Evolutionary conservation across 1,284 basidiomycete genomes (phyloP), one percentile per base, ranked within the genome.

Genomic region (Ceratobasidium sp.): DNA sequence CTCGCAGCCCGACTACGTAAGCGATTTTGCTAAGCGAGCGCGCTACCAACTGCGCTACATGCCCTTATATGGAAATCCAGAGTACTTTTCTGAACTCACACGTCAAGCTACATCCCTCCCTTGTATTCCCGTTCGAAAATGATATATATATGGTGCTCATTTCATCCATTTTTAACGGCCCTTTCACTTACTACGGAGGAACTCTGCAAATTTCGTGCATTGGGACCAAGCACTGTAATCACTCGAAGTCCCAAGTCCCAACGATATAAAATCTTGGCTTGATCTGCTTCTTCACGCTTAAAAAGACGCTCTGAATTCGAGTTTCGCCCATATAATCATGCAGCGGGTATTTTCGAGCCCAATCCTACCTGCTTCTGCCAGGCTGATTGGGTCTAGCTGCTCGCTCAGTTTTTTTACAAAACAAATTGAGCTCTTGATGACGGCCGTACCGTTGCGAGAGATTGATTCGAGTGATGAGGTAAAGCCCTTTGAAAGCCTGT

Each of bases 21-120:
- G 48, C 9, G n/a, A n/a, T n/a, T 10, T 58, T 58, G 55, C 55
- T 58, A 58, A 58, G 55, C 55, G 55, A 58, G 55, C 55, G 55
- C 55, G 55, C 55, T 58, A 58, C 55, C 55, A 58, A 58, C 55
- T 58, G 55, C 55, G 55, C 55, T 58, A 58, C 55, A 58, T 58
- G 55, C 55, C 55, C 55, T 58, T 58, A 23, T 58, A 36, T 58
- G 55, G 53, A 9, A 39, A 39, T 39, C 8, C 36, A n/a, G n/a
- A n/a, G n/a, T n/a, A n/a, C n/a, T n/a, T n/a, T n/a, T n/a, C n/a
- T n/a, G n/a, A n/a, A n/a, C n/a, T n/a, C n/a, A n/a, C n/a, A n/a
- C n/a, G n/a, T n/a, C n/a, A n/a, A n/a, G n/a, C n/a, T n/a, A n/a
- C n/a, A n/a, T n/a, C n/a, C n/a, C n/a, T n/a, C n/a, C n/a, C n/a